Evolutionary conservation across 768 basidiomycete species (phyloP), one percentile per base, ranked within the genome.

Genomic region (Royoungia palumana): DNA sequence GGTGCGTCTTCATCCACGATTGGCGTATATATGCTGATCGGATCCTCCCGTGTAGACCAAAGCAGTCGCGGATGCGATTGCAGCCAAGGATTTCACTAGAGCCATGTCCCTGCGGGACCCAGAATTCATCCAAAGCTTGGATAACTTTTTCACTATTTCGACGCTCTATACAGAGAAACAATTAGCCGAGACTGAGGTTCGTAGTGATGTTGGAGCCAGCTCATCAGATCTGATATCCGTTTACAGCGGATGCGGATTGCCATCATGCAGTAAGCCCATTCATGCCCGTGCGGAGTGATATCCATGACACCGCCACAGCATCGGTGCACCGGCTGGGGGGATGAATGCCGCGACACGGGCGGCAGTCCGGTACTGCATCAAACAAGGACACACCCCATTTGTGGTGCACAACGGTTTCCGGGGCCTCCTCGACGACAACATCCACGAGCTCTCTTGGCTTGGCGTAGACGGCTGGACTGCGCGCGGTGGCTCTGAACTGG

Each of bases 271-370:
- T 89, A 70, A 72, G 86, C 66, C 17, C 17, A 7, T 12, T 1
- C 7, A 9, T 6, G 41, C 9, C 16, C 28, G 34, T 24, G 34
- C 16, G n/a, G 19, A 14, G 6, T n/a, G 25, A 19, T 19, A n/a
- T 40, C 5, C 40, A 21, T 47, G 35, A 53, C 14, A 36, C 4
- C 30, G 49, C 47, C 45, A 24, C 37, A 95, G 94, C 62, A 85
- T 94, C 62, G 95, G 96, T 43, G 96, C 96, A 1, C 95, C 96
- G 5, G 96, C 96, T 2, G 95, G 95, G 39, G 96, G 96, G 9
- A 97, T 98, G 92, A 98, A 98, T 64, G 94, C 96, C 2, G 96
- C 95, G 0, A 96, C 93, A 1, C 88, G 95, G 35, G 87, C 94
- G 22, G 93, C 91, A 6, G 93, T 89, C 19, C 86, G 96, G 11